phyloP scores from a whole-genome alignment of 1,284 basidiomycete genomes.

The Sporisorium iseilematis-ciliati region DNA sequence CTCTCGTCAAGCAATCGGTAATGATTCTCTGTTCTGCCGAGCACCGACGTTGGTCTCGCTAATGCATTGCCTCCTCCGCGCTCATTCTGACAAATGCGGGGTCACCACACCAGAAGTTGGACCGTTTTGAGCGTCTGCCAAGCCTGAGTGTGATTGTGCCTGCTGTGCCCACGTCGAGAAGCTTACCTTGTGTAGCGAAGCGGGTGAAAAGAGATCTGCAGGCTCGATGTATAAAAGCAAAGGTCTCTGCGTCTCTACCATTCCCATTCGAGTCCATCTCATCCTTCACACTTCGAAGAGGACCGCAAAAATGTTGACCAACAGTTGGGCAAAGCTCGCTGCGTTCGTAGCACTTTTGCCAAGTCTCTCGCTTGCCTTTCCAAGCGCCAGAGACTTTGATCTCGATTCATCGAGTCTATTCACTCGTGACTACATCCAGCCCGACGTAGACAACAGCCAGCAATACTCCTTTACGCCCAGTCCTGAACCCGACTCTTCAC shows the following conservation, averaged over 20 bases:
- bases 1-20: not conserved
- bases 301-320: conserved; percentile 29
- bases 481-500: conserved; percentile 12
- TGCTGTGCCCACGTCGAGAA: not conserved
- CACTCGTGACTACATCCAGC: conserved; percentile 96
- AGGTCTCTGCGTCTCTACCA: too few relatives aligned
- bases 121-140: not conserved
- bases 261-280: not conserved
- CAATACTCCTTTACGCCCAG: conserved; percentile 16
- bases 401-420: conserved; percentile 92
- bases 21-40: not conserved
- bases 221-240: too few relatives aligned
- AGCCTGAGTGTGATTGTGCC: not conserved
- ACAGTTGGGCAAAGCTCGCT: conserved; percentile 28
- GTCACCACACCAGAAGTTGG: conserved; percentile 6
- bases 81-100: conserved; percentile 15
- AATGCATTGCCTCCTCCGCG: not conserved
- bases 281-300: not conserved
- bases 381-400: conserved; percentile 27
- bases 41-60: conserved; percentile 7
- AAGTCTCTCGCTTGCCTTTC: conserved; percentile 19
- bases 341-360: conserved; percentile 26
- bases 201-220: too few relatives aligned
- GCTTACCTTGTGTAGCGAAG: not conserved
- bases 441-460: conserved; percentile 66